Evolutionary conservation across 2,329 filamentous ascomycete genomes (phyloP), one percentile per base, ranked within the genome.

Genomic region (Xylariaceae sp.): DNA sequence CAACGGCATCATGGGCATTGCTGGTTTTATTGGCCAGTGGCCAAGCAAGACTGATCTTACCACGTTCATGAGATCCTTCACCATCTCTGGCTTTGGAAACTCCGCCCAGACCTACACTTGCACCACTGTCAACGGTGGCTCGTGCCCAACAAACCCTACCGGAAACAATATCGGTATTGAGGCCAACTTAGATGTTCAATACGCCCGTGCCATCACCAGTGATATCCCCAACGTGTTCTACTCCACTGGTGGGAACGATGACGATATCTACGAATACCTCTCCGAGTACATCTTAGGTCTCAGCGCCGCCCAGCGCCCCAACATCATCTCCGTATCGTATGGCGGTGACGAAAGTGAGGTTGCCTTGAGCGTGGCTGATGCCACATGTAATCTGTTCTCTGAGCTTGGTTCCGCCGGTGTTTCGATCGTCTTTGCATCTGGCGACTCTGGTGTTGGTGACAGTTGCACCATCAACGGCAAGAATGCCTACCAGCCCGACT

Each of bases 1-100:
- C 5, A 46, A 35, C 41, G 49, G 49, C 3, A 52, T 52, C 8
- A 52, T 52, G 49, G 49, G 49, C 13, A 46, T 46, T 45, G 49
- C 39, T 10, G 49, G 49, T 18, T 52, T 52, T 18, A 26, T 30
- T 10, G 49, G 27, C 3, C 40, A 52, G 16, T 45, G 13, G n/a
- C n/a, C 49, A 2, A 52, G 40, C 41, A n/a, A 23, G 11, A 23
- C 11, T 24, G 49, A 52, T 35, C 49, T 52, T 6, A n/a, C 29
- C 11, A 46, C 26, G 9, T 51, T 52, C 35, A 23, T 52, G 47
- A 29, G 26, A n/a, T 11, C 24, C 16, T 50, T n/a, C 10, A 29
- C 37, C 7, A 30, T 50, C n/a, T n/a, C n/a, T n/a, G n/a, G n/a
- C 27, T 42, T 35, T 11, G 47, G 13, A 16, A 43, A 43, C 40